Base-by-base conservation (phyloP, 306 rosid species). In the Lagenaria siceraria region DNA sequence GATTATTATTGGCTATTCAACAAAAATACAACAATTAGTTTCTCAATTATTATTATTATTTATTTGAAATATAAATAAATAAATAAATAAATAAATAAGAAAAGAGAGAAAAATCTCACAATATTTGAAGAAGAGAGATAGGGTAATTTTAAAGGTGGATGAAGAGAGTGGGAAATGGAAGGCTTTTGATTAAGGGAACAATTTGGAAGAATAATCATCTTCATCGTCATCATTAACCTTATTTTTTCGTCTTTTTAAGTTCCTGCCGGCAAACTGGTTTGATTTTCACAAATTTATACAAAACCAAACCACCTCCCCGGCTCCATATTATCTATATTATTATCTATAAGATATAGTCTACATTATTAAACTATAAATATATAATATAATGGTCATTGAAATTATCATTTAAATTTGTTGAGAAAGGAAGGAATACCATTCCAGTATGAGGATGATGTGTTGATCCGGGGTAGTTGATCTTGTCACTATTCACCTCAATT, bases 1-100 rank as follows among this genome's bases (percentile, higher is more conserved):
- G 19, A 83, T 56, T 8, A 61, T 60, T 14, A 13, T 2, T 77
- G 86, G 81, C 94, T 83, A 84, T 22, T 33, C 36, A 56, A 53
- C 21, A 18, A 2, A 14, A 33, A 48, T 19, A 38, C 17, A 40
- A 19, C 3, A 29, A 25, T 60, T 27, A 24, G 35, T 60, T 24
- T 60, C 24, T 19, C 4, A 52, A 17, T 3, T 1, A 51, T 17
- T 51, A 48, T 48, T 46, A 46, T 12, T 48, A 40, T 40, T 48
- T 13, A 48, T 48, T 48, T 48, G 53, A 48, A 48, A 48, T 13
- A 52, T 1, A 6, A 17, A 8, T 15, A 19, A 17, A 7, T 3
- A 4, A 14, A 29, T 29, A 29, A 29, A 29, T 29, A 29, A 29
- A 29, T 2, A 29, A 29, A 29, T 0, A 29, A 29, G 33, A 29